These are phyloP conservation scores for Juncus effusus DNA, from an alignment of 176 grass and related monocot genomes.

Conservation along the genomic window DNA sequence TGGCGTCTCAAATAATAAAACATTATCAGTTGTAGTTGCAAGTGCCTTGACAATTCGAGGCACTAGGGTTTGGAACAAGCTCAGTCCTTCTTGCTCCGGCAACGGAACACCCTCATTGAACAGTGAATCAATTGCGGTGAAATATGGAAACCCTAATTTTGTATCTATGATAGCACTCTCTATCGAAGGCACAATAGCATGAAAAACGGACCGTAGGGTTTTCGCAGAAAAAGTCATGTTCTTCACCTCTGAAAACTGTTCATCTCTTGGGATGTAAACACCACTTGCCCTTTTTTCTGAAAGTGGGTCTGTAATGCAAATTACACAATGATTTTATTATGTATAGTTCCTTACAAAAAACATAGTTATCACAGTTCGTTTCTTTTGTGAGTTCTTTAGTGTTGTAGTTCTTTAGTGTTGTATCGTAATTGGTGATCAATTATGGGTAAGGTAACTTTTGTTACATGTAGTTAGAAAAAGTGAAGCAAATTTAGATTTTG, in stretches of 20 bases:
- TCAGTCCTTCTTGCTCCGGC: slow-evolving; percentile 15
- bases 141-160: slow-evolving; percentile 54
- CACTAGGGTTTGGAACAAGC: slow-evolving; percentile 30
- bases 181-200: slow-evolving; percentile 47
- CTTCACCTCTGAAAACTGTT: slow-evolving; percentile 83
- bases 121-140: slow-evolving; percentile 73
- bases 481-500: too few species aligned
- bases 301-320: slow-evolving; percentile 32
- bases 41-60: slow-evolving; percentile 52
- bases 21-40: slow-evolving; percentile 42
- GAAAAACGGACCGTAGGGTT: slow-evolving; percentile 49
- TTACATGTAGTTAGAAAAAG: too few species aligned
- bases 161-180: slow-evolving; percentile 29
- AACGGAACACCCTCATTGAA: slow-evolving; percentile 56
- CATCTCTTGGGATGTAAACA: slow-evolving; percentile 64
- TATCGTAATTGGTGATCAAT: too few species aligned
- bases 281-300: slow-evolving; percentile 36
- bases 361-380: too few species aligned
- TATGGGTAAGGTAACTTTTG: too few species aligned
- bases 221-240: slow-evolving; percentile 45
- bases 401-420: too few species aligned
- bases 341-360: too few species aligned
- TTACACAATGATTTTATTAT: not conserved
- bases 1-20: slow-evolving; percentile 75
- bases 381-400: too few species aligned